phyloP scores from a whole-genome alignment of 352 stramenopile genomes.

The Phytophthora litchii region DNA sequence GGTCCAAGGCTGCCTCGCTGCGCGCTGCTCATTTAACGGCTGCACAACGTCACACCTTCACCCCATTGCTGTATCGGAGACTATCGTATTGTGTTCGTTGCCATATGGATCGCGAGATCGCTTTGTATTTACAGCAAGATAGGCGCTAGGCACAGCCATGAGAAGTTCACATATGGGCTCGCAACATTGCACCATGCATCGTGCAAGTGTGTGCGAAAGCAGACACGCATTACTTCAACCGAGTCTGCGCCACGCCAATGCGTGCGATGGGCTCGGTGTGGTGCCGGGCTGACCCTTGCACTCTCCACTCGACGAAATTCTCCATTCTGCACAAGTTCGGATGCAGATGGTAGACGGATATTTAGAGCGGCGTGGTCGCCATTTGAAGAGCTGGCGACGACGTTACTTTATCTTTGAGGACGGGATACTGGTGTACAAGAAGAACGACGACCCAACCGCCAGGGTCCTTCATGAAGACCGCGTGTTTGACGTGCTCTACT shows the following conservation, averaged over 20 bases:
- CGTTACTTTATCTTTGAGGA: conserved; percentile 74
- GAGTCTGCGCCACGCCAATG: conserved; percentile 19
- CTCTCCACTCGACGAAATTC: conserved; percentile 26
- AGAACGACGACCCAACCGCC: conserved; percentile 47
- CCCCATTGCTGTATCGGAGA: conserved; percentile 6
- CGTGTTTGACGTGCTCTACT: conserved; percentile 70
- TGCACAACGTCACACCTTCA: conserved; percentile 6
- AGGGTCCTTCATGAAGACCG: conserved; percentile 57
- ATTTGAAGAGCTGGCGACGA: conserved; percentile 72
- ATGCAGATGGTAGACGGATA: conserved; percentile 43
- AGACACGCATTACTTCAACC: conserved; percentile 19
- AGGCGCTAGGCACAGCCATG: conserved; percentile 23
- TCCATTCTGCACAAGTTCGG: background rate
- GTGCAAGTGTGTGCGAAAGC: conserved; percentile 13
- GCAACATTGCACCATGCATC: conserved; percentile 21
- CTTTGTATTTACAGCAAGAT: conserved; percentile 24
- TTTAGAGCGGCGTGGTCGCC: conserved; percentile 61
- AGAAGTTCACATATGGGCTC: conserved; percentile 19
- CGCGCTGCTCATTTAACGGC: conserved; percentile 10
- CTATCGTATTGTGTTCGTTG: conserved; percentile 1
- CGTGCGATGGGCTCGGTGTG: conserved; percentile 15
- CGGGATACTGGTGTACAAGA: conserved; percentile 67
- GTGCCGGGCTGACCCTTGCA: background rate
- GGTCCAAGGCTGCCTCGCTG: background rate
- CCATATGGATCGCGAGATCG: conserved; percentile 24